Evolutionary conservation across 352 stramenopile species (phyloP).

Genomic region (Lagenidium giganteum): DNA sequence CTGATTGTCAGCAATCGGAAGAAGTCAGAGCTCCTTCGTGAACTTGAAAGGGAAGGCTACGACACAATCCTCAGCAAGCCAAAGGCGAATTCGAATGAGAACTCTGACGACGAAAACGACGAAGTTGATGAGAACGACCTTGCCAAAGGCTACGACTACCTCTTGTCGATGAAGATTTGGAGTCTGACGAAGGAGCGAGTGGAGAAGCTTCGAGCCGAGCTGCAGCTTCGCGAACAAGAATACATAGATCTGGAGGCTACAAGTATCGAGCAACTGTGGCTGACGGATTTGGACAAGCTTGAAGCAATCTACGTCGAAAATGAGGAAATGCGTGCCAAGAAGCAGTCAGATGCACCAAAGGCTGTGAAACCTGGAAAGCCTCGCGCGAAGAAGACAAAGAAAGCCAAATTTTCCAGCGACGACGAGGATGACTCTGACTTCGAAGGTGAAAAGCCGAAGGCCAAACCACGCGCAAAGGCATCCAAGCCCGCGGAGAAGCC

Average conservation of each 20-base stretch:
- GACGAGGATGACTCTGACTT: slow-evolving; percentile 61
- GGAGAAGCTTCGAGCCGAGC: slow-evolving; percentile 85
- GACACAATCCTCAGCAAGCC: slow-evolving; percentile 61
- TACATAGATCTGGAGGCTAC: slow-evolving; percentile 74
- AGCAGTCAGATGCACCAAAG: slow-evolving; percentile 64
- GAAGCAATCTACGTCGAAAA: slow-evolving; percentile 67
- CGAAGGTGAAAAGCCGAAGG: slow-evolving; percentile 31
- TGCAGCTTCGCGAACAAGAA: slow-evolving; percentile 83
- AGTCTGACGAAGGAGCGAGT: slow-evolving; percentile 94
- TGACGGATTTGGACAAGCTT: slow-evolving; percentile 89
- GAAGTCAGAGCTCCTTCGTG: slow-evolving; percentile 89
- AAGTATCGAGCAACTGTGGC: slow-evolving; percentile 90
- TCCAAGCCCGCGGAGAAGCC: slow-evolving; percentile 14
- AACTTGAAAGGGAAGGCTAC: slow-evolving; percentile 89
- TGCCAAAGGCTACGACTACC: slow-evolving; percentile 90
- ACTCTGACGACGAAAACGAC: slow-evolving; percentile 40
- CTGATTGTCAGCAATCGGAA: slow-evolving; percentile 94
- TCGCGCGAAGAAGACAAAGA: slow-evolving; percentile 47
- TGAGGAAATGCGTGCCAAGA: slow-evolving; percentile 46
- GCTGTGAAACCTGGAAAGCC: slow-evolving; percentile 29
- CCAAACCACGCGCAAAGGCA: slow-evolving; percentile 32
- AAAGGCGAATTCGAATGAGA: slow-evolving; percentile 41
- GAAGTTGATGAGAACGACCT: slow-evolving; percentile 40
- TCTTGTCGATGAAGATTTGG: slow-evolving; percentile 94
- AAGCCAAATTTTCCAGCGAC: slow-evolving; percentile 26